phyloP scores from a whole-genome alignment of 192 early-diverging fungal species.

The Phycomyces nitens region DNA sequence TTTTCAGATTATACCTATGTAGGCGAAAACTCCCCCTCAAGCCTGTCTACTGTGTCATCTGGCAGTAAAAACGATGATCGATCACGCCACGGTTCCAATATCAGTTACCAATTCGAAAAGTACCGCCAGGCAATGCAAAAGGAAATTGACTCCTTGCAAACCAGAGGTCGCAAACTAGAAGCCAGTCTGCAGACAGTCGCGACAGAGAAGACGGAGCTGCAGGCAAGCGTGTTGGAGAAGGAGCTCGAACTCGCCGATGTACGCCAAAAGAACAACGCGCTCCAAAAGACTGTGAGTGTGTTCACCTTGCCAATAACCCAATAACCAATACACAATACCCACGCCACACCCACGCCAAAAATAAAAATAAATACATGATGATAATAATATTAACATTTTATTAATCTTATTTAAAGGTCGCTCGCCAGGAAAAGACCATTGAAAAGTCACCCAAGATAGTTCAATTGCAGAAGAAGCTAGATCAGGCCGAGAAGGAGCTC shows the following conservation, averaged over 20 bases:
- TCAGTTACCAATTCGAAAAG: slow-evolving; percentile 16
- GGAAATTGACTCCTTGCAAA: slow-evolving; percentile 21
- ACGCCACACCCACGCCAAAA: not conserved
- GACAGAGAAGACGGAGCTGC: slow-evolving; percentile 8
- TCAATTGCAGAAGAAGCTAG: slow-evolving; percentile 20
- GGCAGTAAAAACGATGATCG: slow-evolving; percentile 13
- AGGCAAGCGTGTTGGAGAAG: slow-evolving; percentile 5
- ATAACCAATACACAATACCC: slow-evolving; percentile 3
- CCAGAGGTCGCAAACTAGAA: slow-evolving; percentile 21
- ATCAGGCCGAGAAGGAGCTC: slow-evolving; percentile 5
- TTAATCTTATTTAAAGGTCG: slow-evolving; percentile 4
- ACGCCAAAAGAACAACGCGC: slow-evolving; percentile 6
- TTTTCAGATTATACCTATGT: slow-evolving; percentile 5
- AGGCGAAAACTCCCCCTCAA: slow-evolving; percentile 5
- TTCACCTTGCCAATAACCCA: not conserved
- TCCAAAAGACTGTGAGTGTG: slow-evolving; percentile 20
- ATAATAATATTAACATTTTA: not conserved
- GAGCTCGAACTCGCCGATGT: slow-evolving; percentile 19
- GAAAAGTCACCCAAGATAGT: slow-evolving; percentile 13
- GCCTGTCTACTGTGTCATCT: slow-evolving; percentile 12
- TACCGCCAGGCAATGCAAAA: slow-evolving; percentile 21
- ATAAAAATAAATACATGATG: not conserved
- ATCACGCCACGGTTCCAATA: not conserved
- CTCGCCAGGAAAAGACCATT: slow-evolving; percentile 7
- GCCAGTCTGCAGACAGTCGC: slow-evolving; percentile 5